A percentile compares a stretch with the other conserved stretches of the same genome.
These are phyloP conservation scores for Leptographium procerum DNA, from an alignment of 2,329 filamentous ascomycete species.

Conservation along the genomic window DNA sequence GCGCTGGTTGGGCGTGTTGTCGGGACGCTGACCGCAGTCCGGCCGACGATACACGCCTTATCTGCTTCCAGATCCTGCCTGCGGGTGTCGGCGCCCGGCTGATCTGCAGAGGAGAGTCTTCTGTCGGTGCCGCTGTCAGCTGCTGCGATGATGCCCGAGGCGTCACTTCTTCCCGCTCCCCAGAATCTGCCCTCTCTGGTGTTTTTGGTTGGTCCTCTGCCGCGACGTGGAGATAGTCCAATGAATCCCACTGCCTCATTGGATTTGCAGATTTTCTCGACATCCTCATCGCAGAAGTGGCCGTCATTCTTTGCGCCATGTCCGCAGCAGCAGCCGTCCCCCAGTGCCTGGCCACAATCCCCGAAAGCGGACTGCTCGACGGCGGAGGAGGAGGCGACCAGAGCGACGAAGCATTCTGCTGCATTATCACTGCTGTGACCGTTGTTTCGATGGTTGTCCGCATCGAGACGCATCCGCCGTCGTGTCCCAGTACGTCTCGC, in stretches of 20 bases:
- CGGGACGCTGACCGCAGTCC: background rate
- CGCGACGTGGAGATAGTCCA: background rate
- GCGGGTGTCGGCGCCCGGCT: constrained; percentile 3
- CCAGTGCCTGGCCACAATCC: constrained; percentile 38
- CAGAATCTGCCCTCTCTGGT: background rate
- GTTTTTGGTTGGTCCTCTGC: background rate
- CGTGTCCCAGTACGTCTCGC: background rate
- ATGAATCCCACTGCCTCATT: background rate
- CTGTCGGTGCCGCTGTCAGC: too few species aligned
- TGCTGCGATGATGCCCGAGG: constrained; percentile 6
- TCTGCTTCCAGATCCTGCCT: constrained; percentile 11
- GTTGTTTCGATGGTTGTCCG: constrained; percentile 42
- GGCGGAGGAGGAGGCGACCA: constrained; percentile 37
- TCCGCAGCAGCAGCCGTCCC: constrained; percentile 30
- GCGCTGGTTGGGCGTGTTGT: background rate
- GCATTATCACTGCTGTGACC: constrained; percentile 37
- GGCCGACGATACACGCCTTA: constrained; percentile 10
- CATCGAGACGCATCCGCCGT: constrained; percentile 24
- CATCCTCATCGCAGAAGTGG: constrained; percentile 2
- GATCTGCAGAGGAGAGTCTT: background rate
- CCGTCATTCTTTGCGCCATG: constrained; percentile 23
- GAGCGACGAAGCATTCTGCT: constrained; percentile 34
- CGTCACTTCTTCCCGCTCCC: constrained; percentile 7
- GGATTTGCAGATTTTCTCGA: constrained; percentile 3
- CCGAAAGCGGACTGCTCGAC: constrained; percentile 27